A percentile compares a stretch with the other conserved stretches of the same genome.
These are phyloP conservation scores for Aspergillus ibericus DNA, from an alignment of 2,329 filamentous ascomycete genomes.

Conservation along the genomic window DNA sequence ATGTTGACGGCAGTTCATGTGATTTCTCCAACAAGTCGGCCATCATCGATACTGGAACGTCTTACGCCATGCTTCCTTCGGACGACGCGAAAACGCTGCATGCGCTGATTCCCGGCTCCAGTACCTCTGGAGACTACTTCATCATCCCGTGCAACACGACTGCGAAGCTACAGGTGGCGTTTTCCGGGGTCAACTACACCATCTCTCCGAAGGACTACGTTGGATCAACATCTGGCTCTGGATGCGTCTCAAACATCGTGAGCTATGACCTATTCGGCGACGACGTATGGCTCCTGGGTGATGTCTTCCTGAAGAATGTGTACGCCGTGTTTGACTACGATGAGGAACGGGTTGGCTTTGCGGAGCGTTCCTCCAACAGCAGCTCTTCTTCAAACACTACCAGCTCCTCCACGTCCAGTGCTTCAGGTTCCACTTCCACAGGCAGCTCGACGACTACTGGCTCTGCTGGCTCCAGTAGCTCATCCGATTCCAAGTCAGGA, in stretches of 20 bases:
- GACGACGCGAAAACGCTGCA: constrained; percentile 68
- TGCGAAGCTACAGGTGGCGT: constrained; percentile 61
- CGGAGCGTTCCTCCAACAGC: constrained; percentile 17
- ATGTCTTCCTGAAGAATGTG: constrained; percentile 85
- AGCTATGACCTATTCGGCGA: constrained; percentile 65
- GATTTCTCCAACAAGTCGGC: constrained; percentile 58
- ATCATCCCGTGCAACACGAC: constrained; percentile 71
- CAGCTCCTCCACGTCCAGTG: constrained; percentile 7
- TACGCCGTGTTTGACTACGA: constrained; percentile 84
- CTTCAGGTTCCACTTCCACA: constrained; percentile 12
- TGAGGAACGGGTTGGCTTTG: constrained; percentile 41
- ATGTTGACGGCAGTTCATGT: constrained; percentile 60
- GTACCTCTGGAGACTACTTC: constrained; percentile 61
- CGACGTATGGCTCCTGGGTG: constrained; percentile 75
- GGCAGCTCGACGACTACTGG: constrained; percentile 10
- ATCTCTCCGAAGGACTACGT: constrained; percentile 74
- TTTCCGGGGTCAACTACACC: constrained; percentile 66
- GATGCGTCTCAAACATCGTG: constrained; percentile 70
- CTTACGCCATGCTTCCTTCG: constrained; percentile 71
- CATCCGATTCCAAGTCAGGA: neutral
- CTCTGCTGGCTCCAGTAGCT: constrained; percentile 3
- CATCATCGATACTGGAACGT: constrained; percentile 83
- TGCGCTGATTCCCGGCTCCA: constrained; percentile 63
- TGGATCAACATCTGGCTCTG: constrained; percentile 32
- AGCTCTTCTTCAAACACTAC: constrained; percentile 19